Evolutionary conservation across 163 green algal species (phyloP), one percentile per base, ranked within the genome.

Genomic region (Coccomyxa subellipsoidea): DNA sequence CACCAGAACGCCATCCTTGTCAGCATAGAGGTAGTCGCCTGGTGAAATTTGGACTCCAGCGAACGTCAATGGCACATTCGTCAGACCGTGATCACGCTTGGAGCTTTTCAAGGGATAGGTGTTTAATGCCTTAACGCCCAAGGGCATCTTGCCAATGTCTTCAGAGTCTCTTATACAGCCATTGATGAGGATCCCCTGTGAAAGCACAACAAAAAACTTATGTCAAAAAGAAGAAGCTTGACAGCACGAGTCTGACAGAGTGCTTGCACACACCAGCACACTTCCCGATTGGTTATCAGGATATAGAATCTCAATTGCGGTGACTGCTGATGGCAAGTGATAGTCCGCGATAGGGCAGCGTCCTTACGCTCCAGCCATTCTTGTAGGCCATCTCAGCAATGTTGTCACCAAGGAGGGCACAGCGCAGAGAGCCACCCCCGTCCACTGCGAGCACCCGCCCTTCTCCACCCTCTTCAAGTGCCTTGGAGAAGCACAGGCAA

Each of bases 371-470:
- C 96, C 96, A 99, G 36, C 96, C 95, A 82, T 99, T 99, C 72
- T 94, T 94, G 77, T 89, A 84, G 0, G 86, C 96, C 89, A 95
- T 95, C 54, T 91, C 92, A 6, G 95, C 96, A 31, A 99, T 93
- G 82, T 97, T 97, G 84, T 98, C 96, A 0, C 96, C 96, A 23
- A 99, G 89, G 39, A 99, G 84, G 4, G 96, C 96, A 82, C 96
- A 99, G 7, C 96, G 90, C 88, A 89, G 82, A 70, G 86, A 95
- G 15, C 83, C 96, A 29, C 96, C 96, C 21, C 93, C 96, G 54
- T 99, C 95, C 59, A 98, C 94, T 38, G 98, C 94, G 40, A 98
- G 91, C 73, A 98, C 94, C 15, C 94, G 88, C 4, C 94, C 95
- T 0, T 90, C 76, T 18, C 95, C 95, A 0, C 87, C 76, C 87